Evolutionary conservation across 768 basidiomycete genomes (phyloP).

Genomic region (Mycena olivaceomarginata): DNA sequence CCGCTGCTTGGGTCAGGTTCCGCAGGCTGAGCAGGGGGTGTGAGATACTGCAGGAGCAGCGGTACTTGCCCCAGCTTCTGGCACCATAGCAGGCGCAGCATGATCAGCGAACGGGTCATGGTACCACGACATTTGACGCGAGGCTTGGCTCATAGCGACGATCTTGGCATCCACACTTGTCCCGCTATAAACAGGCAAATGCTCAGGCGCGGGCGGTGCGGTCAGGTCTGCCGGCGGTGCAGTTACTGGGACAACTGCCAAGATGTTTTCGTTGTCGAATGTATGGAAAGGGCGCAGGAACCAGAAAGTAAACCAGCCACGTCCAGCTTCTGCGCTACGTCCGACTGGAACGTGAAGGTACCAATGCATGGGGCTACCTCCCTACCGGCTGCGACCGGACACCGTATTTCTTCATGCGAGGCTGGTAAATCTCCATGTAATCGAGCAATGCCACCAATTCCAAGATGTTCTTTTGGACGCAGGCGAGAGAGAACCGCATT

Average conservation of each 20-base stretch:
- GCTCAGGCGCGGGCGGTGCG: neutral
- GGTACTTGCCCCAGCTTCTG: neutral
- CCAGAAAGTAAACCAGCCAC: neutral
- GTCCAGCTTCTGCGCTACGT: neutral
- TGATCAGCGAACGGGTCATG: constrained; percentile 4
- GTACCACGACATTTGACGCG: neutral
- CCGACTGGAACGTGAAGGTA: neutral
- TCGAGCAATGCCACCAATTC: neutral
- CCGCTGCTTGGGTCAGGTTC: neutral
- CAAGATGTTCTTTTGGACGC: neutral
- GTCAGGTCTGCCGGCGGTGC: neutral
- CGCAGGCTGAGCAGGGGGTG: neutral
- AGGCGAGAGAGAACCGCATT: neutral
- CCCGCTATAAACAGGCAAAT: neutral
- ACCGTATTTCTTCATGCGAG: neutral
- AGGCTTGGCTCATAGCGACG: neutral
- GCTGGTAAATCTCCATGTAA: neutral
- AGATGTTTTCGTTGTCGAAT: constrained; percentile 15
- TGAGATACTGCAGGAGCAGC: neutral
- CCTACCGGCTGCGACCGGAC: neutral
- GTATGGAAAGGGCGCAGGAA: neutral
- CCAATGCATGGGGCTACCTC: neutral
- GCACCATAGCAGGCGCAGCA: neutral
- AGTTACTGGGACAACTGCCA: neutral
- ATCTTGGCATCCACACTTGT: constrained; percentile 7